Evolutionary conservation across 768 basidiomycete genomes (phyloP), one percentile per base, ranked within the genome.

Genomic region (Psilocybe tampanensis): DNA sequence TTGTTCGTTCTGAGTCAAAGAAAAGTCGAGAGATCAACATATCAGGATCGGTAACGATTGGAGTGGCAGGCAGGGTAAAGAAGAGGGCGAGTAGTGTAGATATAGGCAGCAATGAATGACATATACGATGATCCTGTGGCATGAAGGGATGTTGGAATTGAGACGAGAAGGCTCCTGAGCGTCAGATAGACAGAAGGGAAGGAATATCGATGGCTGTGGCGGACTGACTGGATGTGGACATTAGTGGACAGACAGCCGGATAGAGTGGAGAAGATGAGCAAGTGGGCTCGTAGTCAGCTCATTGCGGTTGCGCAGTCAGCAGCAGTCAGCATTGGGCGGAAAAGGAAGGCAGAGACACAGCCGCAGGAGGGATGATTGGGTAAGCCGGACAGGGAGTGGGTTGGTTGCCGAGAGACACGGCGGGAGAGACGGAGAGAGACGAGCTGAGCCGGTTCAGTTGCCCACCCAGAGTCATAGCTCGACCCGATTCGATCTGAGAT

Each of bases 331-430:
- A 8, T 13, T 34, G 8, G 7, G 12, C 61, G 33, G 47, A 62
- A 55, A 29, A 47, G 53, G 60, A n/a, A 54, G 45, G 23, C 15
- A 32, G 21, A 49, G 57, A 48, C 54, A 48, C 34, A 59, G 65
- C 65, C 65, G 65, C 57, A 52, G 47, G 57, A 52, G 47, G 33
- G 52, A 57, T 58, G 62, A 54, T 67, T 62, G 57, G 56, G 64
- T 67, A 67, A 65, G 61, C 64, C 63, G 36, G 60, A 29, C 29
- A 29, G 29, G 29, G 5, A 59, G 42, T 52, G 61, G 50, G 42
- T 55, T 47, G 61, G 58, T 59, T 56, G 65, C 63, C 63, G 65
- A 62, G 54, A 32, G 53, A 61, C 44, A 36, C 60, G 64, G 63
- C 50, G 54, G 53, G 60, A 52, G 54, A 47, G 45, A 47, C 54